These are phyloP conservation scores for Colletotrichum lindemuthianum DNA, from an alignment of 2,329 filamentous ascomycete genomes.

Conservation along the genomic window DNA sequence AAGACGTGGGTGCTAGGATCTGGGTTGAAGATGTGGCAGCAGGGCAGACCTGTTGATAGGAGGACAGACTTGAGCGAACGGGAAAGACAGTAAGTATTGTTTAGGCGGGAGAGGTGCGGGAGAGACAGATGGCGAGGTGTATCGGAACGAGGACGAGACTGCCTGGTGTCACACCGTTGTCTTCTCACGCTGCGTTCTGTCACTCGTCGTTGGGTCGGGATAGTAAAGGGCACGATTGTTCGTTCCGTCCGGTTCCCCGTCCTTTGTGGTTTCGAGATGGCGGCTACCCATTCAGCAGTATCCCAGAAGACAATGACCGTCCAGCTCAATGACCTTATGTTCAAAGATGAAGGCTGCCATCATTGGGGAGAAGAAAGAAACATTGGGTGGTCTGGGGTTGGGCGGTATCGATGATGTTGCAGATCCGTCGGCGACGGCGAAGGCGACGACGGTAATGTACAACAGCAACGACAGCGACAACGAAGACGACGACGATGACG, in stretches of 20 bases:
- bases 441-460: background rate
- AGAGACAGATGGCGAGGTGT: conserved; percentile 25
- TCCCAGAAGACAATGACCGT: conserved; percentile 37
- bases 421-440: conserved; percentile 10
- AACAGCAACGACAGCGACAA: conserved; percentile 15
- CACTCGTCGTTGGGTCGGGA: conserved; percentile 1
- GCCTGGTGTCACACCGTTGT: conserved; percentile 10
- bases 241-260: conserved; percentile 18
- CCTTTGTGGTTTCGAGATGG: conserved; percentile 25
- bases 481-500: background rate
- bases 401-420: conserved; percentile 12
- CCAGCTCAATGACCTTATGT: conserved; percentile 38
- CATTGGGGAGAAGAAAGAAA: conserved; percentile 22
- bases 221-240: conserved; percentile 15
- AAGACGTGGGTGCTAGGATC: conserved; percentile 18
- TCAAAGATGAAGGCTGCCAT: conserved; percentile 33
- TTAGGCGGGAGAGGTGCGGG: conserved; percentile 1
- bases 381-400: conserved; percentile 26
- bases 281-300: conserved; percentile 25
- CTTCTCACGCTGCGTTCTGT: conserved; percentile 1
- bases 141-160: conserved; percentile 21
- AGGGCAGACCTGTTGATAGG: conserved; percentile 3
- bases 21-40: conserved; percentile 6
- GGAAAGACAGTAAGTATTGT: conserved; percentile 7
- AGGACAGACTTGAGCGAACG: conserved; percentile 16